Conservation (phyloP, 176 grass and related monocot species). For the Pontederia crassipes region DNA sequence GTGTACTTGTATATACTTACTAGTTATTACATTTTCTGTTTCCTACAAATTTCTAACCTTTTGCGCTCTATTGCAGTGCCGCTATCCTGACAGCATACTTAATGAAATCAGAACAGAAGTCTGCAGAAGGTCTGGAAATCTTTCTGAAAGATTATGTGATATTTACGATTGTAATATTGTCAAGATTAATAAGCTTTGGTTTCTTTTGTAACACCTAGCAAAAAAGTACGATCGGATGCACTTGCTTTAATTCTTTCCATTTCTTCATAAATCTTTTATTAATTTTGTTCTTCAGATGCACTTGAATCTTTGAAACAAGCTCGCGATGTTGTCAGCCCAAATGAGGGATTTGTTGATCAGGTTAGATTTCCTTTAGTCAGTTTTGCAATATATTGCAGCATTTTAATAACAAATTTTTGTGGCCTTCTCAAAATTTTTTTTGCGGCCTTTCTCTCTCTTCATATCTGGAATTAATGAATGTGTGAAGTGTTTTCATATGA, state of each 20-base stretch:
- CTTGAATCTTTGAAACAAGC: slow-evolving; percentile 64
- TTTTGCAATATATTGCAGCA: slow-evolving; percentile 10
- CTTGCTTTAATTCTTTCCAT: neutral
- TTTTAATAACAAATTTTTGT: neutral
- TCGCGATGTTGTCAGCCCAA: slow-evolving; percentile 44
- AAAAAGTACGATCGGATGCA: too few relatives aligned
- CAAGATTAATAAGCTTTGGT: too few relatives aligned
- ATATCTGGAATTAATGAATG: too few relatives aligned
- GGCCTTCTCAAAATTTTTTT: too few relatives aligned
- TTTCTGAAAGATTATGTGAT: neutral
- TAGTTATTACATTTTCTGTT: neutral
- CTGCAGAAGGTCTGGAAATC: slow-evolving; percentile 53
- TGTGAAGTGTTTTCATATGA: too few relatives aligned
- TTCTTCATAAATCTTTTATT: slow-evolving; percentile 2
- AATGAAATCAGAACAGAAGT: slow-evolving; percentile 86
- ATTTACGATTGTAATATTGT: neutral
- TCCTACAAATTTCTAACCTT: neutral
- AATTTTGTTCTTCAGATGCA: slow-evolving; percentile 49
- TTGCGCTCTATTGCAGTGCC: slow-evolving; percentile 43
- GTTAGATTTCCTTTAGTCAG: slow-evolving; percentile 23
- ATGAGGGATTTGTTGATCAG: slow-evolving; percentile 94
- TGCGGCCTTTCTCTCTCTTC: too few relatives aligned
- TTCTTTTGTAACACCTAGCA: too few relatives aligned
- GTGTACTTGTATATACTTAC: neutral
- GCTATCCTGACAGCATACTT: slow-evolving; percentile 64